Conservation (phyloP, 1,284 basidiomycete genomes). For the Ceratobasidium sp. region DNA sequence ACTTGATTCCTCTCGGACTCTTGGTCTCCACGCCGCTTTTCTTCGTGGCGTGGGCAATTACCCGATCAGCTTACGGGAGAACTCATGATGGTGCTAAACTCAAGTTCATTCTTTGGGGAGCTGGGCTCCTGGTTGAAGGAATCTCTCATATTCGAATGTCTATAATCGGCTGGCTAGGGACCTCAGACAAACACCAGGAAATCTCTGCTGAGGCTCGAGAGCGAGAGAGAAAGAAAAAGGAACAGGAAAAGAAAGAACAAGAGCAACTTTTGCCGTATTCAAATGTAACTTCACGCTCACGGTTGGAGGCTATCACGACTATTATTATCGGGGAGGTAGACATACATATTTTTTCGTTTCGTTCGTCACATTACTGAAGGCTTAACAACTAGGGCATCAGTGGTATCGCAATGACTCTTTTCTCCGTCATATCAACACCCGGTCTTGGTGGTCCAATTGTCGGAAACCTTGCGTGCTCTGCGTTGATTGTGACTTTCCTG, state of each 20-base stretch:
- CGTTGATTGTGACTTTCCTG: conserved; percentile 18
- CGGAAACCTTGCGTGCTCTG: conserved; percentile 8
- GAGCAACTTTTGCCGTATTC: no score
- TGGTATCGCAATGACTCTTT: conserved; percentile 17
- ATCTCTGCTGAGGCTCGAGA: no score
- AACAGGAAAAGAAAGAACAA: no score
- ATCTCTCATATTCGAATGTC: conserved; percentile 13
- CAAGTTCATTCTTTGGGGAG: conserved; percentile 22
- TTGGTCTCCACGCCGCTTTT: conserved; percentile 5
- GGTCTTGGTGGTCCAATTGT: conserved; percentile 12
- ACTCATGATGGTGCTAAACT: conserved; percentile 3
- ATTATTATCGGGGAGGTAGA: conserved; percentile 25
- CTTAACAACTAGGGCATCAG: conserved; percentile 8
- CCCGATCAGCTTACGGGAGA: background rate
- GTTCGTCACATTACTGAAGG: background rate
- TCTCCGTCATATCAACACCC: background rate
- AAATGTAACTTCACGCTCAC: background rate
- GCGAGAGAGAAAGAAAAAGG: no score
- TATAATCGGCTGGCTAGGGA: background rate
- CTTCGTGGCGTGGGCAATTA: conserved; percentile 17
- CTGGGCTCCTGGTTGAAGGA: background rate
- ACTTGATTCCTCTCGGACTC: conserved; percentile 7
- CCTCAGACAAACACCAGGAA: background rate
- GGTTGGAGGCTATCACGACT: conserved; percentile 21
- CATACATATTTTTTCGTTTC: no score